Conservation (phyloP, 2,329 filamentous ascomycete genomes). For the Claviceps capensis region DNA sequence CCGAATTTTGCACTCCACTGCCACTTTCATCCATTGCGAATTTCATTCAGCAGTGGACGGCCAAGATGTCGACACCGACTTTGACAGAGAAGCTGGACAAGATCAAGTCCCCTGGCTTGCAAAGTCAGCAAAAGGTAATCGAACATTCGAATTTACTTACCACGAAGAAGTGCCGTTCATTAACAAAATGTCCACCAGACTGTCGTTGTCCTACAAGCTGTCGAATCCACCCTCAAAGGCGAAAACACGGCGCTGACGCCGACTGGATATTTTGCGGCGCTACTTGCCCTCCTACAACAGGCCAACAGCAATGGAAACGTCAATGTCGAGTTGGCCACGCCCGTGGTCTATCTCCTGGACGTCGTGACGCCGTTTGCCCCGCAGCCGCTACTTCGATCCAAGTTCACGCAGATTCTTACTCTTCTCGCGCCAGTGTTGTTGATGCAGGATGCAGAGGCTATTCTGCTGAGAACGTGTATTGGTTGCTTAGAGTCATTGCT, state of each 20-base stretch:
- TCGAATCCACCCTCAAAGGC: constrained; percentile 84
- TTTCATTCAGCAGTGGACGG: constrained; percentile 6
- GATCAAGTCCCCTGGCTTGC: constrained; percentile 90
- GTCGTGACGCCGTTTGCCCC: constrained; percentile 76
- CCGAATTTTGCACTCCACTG: constrained; percentile 4
- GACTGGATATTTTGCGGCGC: constrained; percentile 91
- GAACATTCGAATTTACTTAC: too few species aligned
- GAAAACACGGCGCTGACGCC: constrained; percentile 73
- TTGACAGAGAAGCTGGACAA: constrained; percentile 89
- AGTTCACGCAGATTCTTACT: constrained; percentile 86
- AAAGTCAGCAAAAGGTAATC: constrained; percentile 81
- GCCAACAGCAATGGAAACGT: constrained; percentile 54
- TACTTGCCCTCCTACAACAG: constrained; percentile 75
- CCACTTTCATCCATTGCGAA: neutral
- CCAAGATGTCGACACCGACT: constrained; percentile 28
- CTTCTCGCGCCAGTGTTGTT: constrained; percentile 75
- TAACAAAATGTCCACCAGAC: constrained; percentile 36
- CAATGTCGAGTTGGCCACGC: constrained; percentile 71
- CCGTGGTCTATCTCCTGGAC: constrained; percentile 92
- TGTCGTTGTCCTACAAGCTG: constrained; percentile 72
- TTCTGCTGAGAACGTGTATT: constrained; percentile 74
- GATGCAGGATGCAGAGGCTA: constrained; percentile 69
- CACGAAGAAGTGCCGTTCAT: neutral
- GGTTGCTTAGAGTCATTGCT: constrained; percentile 89
- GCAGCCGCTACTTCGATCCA: constrained; percentile 74